Conservation (phyloP, 805 yeast genomes). For the Saccharomyces eubayanus region DNA sequence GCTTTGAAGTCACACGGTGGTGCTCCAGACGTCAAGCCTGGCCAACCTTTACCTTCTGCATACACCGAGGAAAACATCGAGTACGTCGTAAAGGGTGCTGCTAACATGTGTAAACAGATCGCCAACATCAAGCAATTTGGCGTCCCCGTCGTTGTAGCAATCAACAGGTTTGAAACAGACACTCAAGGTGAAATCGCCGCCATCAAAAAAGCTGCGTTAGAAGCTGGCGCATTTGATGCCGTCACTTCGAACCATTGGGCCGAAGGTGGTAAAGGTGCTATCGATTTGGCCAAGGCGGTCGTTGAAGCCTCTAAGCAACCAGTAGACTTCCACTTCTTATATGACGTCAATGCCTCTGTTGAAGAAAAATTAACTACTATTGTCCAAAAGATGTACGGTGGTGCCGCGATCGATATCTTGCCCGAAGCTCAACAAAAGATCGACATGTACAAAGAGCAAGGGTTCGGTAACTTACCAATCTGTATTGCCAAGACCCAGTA, state of each 20-base stretch:
- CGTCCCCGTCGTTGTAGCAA: conserved; percentile 74
- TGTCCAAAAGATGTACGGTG: conserved; percentile 74
- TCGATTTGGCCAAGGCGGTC: conserved; percentile 63
- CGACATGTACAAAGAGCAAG: conserved; percentile 60
- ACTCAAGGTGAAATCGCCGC: conserved; percentile 59
- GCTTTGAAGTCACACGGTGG: conserved; percentile 85
- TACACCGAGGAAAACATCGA: conserved; percentile 66
- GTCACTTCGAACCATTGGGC: conserved; percentile 82
- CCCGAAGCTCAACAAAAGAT: conserved; percentile 65
- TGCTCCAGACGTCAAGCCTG: conserved; percentile 82
- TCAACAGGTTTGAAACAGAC: conserved; percentile 71
- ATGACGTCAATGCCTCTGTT: conserved; percentile 52
- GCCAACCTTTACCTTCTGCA: conserved; percentile 67
- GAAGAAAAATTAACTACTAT: conserved; percentile 61
- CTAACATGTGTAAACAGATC: conserved; percentile 71
- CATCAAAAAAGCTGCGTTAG: conserved; percentile 56
- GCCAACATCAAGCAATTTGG: conserved; percentile 64
- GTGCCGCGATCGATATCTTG: conserved; percentile 58
- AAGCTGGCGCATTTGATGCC: conserved; percentile 75
- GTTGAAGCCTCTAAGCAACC: conserved; percentile 48
- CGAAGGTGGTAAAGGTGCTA: conserved; percentile 77
- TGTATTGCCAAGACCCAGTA: conserved; percentile 84
- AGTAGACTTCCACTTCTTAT: conserved; percentile 44
- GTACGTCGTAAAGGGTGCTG: conserved; percentile 58
- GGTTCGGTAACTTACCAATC: conserved; percentile 68